Percentiles rank a stretch among this genome's conserved stretches.
Conservation (phyloP, 2,329 filamentous ascomycete species). For the Acephala macrosclerotiorum region DNA sequence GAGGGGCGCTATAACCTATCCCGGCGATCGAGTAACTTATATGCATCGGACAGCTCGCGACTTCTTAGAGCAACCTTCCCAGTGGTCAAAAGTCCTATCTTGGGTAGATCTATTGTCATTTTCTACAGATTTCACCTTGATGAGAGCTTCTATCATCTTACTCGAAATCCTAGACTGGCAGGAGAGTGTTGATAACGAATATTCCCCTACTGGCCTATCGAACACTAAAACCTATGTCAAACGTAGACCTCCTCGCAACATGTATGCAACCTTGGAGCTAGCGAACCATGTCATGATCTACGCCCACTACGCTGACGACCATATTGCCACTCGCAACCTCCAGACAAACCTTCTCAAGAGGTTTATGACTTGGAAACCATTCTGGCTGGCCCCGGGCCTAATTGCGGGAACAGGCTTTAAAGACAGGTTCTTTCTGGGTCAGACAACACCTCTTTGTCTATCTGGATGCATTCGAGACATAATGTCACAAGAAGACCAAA, state of each 20-base stretch:
- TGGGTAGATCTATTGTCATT: neutral
- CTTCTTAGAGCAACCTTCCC: neutral
- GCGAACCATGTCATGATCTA: neutral
- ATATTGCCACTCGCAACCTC: neutral
- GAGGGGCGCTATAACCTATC: neutral
- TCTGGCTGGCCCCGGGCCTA: neutral
- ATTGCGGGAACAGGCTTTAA: neutral
- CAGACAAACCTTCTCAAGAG: neutral
- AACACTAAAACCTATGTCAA: neutral
- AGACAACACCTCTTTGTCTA: neutral
- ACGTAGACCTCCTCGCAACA: neutral
- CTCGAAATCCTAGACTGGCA: neutral
- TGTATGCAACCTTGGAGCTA: neutral
- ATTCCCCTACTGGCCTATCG: neutral
- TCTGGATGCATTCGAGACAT: neutral
- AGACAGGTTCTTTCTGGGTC: neutral
- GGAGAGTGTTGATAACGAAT: neutral
- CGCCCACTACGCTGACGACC: neutral
- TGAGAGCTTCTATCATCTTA: neutral
- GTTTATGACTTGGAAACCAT: neutral
- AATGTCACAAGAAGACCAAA: neutral
- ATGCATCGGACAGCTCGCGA: slow-evolving; percentile 2
- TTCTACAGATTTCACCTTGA: neutral
- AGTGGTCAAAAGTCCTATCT: neutral
- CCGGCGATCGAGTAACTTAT: neutral